phyloP scores from a whole-genome alignment of 2,329 filamentous ascomycete genomes.

The Fusarium sp. region DNA sequence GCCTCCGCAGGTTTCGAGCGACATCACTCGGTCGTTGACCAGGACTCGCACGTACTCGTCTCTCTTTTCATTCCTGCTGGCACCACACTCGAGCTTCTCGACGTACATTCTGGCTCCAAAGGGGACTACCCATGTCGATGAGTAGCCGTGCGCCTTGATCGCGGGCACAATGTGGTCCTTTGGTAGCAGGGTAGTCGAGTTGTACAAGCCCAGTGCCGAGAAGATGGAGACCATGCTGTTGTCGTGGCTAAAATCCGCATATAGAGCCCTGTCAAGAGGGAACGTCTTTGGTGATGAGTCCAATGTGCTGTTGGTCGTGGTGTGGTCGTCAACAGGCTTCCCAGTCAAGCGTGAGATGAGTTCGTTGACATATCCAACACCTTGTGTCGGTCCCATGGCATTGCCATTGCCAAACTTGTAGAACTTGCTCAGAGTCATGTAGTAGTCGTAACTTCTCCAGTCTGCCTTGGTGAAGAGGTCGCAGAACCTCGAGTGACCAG shows the following conservation, averaged over 20 bases:
- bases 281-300: constrained; percentile 77
- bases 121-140: constrained; percentile 82
- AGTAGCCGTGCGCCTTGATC: constrained; percentile 72
- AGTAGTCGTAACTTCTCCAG: constrained; percentile 86
- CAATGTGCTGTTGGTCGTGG: constrained; percentile 81
- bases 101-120: constrained; percentile 86
- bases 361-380: constrained; percentile 89
- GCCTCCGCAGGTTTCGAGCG: constrained; percentile 75
- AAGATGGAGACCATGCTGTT: constrained; percentile 86
- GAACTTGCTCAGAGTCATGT: constrained; percentile 83
- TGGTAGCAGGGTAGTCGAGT: constrained; percentile 67
- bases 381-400: constrained; percentile 83
- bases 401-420: constrained; percentile 85
- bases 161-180: constrained; percentile 63
- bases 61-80: constrained; percentile 69
- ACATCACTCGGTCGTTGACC: constrained; percentile 85
- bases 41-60: constrained; percentile 83
- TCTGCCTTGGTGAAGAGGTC: constrained; percentile 77
- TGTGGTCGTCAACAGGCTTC: constrained; percentile 76
- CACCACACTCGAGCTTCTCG: constrained; percentile 82
- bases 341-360: constrained; percentile 83
- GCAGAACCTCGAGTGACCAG: constrained; percentile 76
- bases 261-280: constrained; percentile 75
- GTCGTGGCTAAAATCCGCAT: constrained; percentile 93
- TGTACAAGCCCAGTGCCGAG: constrained; percentile 82